Percentiles rank a stretch among this genome's conserved stretches.
Conservation (phyloP, 129 eudicot genomes). For the Flaveria robusta region DNA sequence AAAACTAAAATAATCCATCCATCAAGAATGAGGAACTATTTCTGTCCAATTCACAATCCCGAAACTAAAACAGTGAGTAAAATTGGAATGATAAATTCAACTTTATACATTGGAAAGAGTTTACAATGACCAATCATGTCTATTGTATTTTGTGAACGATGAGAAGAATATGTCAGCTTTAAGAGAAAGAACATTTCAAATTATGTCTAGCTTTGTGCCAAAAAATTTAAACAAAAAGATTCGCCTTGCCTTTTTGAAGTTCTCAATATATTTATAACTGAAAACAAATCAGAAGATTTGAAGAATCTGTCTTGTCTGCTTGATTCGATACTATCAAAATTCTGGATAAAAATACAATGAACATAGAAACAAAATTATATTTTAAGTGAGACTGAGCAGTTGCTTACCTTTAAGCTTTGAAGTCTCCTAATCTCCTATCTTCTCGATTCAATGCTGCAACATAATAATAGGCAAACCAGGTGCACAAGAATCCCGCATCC, state of each 20-base stretch:
- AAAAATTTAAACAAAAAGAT: background rate
- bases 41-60: conserved; percentile 5
- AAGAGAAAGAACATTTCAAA: background rate
- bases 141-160: background rate
- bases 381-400: too few relatives aligned
- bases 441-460: too few relatives aligned
- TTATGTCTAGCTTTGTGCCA: conserved; percentile 6
- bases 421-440: too few relatives aligned
- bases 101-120: background rate
- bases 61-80: conserved; percentile 3
- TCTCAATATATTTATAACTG: background rate
- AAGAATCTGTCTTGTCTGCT: too few relatives aligned
- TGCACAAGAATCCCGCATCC: too few relatives aligned
- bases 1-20: background rate
- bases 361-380: too few relatives aligned
- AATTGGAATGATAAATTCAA: conserved; percentile 6
- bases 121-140: background rate
- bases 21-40: background rate
- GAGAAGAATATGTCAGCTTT: conserved; percentile 1
- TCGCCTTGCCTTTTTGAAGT: background rate
- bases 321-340: too few relatives aligned
- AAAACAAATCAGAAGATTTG: conserved; percentile 7
- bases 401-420: too few relatives aligned
- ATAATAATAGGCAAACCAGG: too few relatives aligned
- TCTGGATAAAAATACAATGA: too few relatives aligned